phyloP scores from a whole-genome alignment of 2,329 filamentous ascomycete species.

The Colletotrichum cereale region DNA sequence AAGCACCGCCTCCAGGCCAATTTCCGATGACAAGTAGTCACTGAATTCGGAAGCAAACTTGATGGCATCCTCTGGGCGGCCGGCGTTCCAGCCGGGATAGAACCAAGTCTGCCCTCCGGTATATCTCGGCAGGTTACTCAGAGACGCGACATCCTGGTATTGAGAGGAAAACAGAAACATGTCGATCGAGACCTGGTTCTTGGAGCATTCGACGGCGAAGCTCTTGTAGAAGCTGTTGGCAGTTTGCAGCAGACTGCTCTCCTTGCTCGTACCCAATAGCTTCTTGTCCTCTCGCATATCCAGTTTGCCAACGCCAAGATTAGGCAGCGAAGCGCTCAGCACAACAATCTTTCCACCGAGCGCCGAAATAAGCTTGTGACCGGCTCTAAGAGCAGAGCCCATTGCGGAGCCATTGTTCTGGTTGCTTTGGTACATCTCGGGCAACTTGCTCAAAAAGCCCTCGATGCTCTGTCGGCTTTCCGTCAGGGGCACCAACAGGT shows the following conservation, averaged over 20 bases:
- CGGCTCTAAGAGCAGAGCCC: constrained; percentile 91
- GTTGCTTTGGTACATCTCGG: constrained; percentile 96
- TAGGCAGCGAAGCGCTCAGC: constrained; percentile 89
- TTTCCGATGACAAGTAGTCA: constrained; percentile 96
- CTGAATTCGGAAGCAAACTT: constrained; percentile 98
- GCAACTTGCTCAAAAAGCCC: constrained; percentile 88
- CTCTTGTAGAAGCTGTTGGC: constrained; percentile 98
- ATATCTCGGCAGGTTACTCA: constrained; percentile 95
- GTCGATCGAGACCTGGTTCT: constrained; percentile 98
- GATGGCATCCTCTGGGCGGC: constrained; percentile 92
- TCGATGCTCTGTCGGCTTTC: constrained; percentile 94
- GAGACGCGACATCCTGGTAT: constrained; percentile 96
- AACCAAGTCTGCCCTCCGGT: constrained; percentile 99
- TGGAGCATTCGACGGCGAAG: constrained; percentile 98
- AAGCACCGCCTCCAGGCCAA: constrained; percentile 94
- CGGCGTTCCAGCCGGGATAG: constrained; percentile 98
- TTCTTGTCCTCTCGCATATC: constrained; percentile 98
- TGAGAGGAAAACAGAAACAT: constrained; percentile 98
- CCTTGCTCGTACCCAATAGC: constrained; percentile 91
- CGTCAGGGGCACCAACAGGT: constrained; percentile 88
- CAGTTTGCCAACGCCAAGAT: constrained; percentile 88
- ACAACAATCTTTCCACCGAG: constrained; percentile 96
- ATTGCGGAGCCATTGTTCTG: constrained; percentile 92
- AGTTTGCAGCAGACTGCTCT: constrained; percentile 88
- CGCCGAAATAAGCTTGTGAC: constrained; percentile 94